Evolutionary conservation across 2,329 filamentous ascomycete genomes (phyloP).

Genomic region (Monilinia laxa): DNA sequence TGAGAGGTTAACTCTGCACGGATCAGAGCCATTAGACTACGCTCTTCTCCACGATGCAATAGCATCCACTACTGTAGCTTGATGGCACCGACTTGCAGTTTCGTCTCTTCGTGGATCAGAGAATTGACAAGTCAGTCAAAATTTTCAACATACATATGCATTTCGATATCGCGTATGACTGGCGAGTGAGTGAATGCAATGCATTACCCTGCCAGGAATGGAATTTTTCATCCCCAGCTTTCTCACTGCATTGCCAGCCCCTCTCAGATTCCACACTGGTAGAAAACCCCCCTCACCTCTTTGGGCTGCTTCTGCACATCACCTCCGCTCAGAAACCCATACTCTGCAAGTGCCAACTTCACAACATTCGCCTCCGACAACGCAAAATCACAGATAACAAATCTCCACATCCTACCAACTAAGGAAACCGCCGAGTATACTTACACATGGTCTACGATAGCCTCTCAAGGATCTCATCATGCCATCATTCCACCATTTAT

Average conservation of each 20-base stretch:
- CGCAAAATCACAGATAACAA: background rate
- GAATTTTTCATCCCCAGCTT: constrained; percentile 10
- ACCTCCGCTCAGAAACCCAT: background rate
- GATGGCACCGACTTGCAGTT: background rate
- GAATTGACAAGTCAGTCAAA: constrained; percentile 8
- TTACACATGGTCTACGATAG: background rate
- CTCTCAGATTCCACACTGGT: background rate
- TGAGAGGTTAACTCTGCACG: background rate
- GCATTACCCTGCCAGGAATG: background rate
- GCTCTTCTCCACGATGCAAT: background rate
- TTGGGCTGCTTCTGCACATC: background rate
- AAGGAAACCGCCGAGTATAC: background rate
- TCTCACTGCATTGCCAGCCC: constrained; percentile 1
- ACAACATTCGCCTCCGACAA: background rate
- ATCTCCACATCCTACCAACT: background rate
- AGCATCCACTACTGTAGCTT: background rate
- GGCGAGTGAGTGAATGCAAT: background rate
- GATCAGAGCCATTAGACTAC: background rate
- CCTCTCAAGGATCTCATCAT: background rate
- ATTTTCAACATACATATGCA: background rate
- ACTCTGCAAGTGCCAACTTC: background rate
- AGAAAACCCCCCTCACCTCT: background rate
- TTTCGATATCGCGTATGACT: background rate
- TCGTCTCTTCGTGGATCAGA: background rate
- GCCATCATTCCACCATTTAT: background rate